Percentiles rank a stretch among this genome's conserved stretches.
phyloP scores from a whole-genome alignment of 148 eudicot genomes.

The Nepenthes mirabilis region DNA sequence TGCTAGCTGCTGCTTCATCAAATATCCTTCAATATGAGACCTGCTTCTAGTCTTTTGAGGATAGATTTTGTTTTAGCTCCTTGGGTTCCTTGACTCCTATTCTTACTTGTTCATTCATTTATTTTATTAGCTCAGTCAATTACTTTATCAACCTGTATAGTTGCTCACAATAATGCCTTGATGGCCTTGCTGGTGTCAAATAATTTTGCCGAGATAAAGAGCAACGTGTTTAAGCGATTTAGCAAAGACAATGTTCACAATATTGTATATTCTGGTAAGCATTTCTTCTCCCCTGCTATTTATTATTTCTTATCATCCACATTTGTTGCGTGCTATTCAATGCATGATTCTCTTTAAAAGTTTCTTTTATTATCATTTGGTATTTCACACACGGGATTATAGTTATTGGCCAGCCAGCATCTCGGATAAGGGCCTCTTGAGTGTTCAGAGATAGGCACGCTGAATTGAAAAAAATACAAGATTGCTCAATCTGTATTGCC shows the following conservation, averaged over 20 bases:
- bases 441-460: too few relatives aligned
- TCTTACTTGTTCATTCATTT: constrained; percentile 82
- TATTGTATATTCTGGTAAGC: constrained; percentile 77
- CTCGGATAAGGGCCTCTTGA: too few relatives aligned
- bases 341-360: neutral
- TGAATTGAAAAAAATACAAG: too few relatives aligned
- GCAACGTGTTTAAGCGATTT: constrained; percentile 92
- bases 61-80: constrained; percentile 4
- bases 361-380: too few relatives aligned
- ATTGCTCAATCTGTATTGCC: too few relatives aligned
- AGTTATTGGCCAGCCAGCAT: too few relatives aligned
- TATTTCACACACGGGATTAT: too few relatives aligned
- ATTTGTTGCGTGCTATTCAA: neutral
- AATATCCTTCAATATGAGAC: constrained; percentile 53
- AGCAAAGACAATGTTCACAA: constrained; percentile 91
- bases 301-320: neutral
- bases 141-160: constrained; percentile 93
- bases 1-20: constrained; percentile 61
- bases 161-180: constrained; percentile 92
- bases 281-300: constrained; percentile 4
- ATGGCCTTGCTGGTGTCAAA: constrained; percentile 86
- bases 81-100: constrained; percentile 50
- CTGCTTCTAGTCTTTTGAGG: constrained; percentile 3
- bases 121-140: constrained; percentile 91
- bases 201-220: constrained; percentile 92